Base-by-base conservation (phyloP, 139 green algal species). In the Medakamo hakoo region DNA sequence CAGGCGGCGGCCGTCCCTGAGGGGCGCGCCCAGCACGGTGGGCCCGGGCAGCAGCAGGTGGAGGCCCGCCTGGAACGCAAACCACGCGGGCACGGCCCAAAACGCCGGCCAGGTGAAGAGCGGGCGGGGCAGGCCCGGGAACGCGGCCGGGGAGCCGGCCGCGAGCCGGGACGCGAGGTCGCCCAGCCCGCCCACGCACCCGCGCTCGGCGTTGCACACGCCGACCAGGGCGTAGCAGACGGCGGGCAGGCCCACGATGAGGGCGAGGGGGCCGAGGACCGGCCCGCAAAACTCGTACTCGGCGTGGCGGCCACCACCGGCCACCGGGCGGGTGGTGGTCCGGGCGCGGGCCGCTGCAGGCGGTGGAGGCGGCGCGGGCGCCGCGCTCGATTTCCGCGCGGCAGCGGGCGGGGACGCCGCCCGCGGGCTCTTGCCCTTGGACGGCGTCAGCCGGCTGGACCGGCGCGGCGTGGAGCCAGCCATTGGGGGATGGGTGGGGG, bases 1-100 rank as follows among this genome's bases (percentile, higher is more conserved):
- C 0, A 95, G 76, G 1, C 74, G 70, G 4, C 57, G 60, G 4
- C 78, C 79, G 62, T 87, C 68, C 1, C 72, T 57, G 56, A 93
- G 74, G 26, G 69, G 16, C 25, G 79, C 75, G 1, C 89, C 89
- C 59, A 86, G n/a, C 0, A 30, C 65, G 3, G 25, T n/a, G 49
- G 80, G 40, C 2, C 85, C 85, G 4, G 89, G 89, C 21, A 95
- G 71, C 25, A 87, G 2, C 16, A 92, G 48, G 73, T 96, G 89
- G 28, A 95, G 74, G 4, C 65, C n/a, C 3, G 73, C 60, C 27
- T 89, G 70, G 4, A 78, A 61, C 9, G 67, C 60, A 14, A 91
- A 71, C 84, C 82, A 95, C 18, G 32, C 83, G 1, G 78, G 18
- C 23, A 80, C 78, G 14, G 84, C 78, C 1, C 59, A 16, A 20